A percentile compares a stretch with the other conserved stretches of the same genome.
These are phyloP conservation scores for Colletotrichum chlorophyti DNA, from an alignment of 2,329 filamentous ascomycete genomes.

Conservation along the genomic window DNA sequence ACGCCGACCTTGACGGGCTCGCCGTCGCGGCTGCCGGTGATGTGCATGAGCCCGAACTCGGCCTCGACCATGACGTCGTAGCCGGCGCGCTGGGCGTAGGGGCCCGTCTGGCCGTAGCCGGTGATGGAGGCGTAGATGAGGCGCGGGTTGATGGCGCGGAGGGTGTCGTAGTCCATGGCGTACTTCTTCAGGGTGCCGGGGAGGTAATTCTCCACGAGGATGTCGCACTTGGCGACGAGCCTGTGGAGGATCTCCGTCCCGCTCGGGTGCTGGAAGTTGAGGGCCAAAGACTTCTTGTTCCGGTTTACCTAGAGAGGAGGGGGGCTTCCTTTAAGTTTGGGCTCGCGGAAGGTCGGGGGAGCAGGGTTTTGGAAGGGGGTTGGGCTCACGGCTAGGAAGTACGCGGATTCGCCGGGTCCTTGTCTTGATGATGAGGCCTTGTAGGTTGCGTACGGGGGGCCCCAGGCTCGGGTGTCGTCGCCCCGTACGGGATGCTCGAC, in stretches of 20 bases:
- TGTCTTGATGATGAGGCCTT: constrained; percentile 61
- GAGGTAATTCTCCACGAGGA: constrained; percentile 96
- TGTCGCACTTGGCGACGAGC: constrained; percentile 83
- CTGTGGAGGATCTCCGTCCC: constrained; percentile 89
- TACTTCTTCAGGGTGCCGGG: constrained; percentile 92
- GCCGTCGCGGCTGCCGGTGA: constrained; percentile 86
- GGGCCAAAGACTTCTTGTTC: constrained; percentile 92
- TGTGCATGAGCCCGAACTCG: constrained; percentile 98
- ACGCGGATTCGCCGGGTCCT: constrained; percentile 90
- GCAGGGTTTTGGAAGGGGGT: neutral
- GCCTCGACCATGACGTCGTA: constrained; percentile 99
- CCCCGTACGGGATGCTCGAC: constrained; percentile 91
- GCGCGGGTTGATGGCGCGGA: constrained; percentile 81
- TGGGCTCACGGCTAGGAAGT: constrained; percentile 80
- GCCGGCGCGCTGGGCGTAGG: constrained; percentile 84
- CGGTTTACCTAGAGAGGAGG: constrained; percentile 75
- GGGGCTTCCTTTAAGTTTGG: neutral
- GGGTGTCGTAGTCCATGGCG: constrained; percentile 82
- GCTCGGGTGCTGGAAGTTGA: constrained; percentile 86
- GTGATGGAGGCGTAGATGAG: constrained; percentile 97
- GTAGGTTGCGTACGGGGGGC: constrained; percentile 89
- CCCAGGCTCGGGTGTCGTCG: constrained; percentile 96
- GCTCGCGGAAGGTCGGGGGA: neutral
- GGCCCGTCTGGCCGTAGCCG: constrained; percentile 94
- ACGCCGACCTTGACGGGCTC: constrained; percentile 97